Evolutionary conservation across 257 asterid genomes (phyloP).

Genomic region (Scutellaria galericulata): DNA sequence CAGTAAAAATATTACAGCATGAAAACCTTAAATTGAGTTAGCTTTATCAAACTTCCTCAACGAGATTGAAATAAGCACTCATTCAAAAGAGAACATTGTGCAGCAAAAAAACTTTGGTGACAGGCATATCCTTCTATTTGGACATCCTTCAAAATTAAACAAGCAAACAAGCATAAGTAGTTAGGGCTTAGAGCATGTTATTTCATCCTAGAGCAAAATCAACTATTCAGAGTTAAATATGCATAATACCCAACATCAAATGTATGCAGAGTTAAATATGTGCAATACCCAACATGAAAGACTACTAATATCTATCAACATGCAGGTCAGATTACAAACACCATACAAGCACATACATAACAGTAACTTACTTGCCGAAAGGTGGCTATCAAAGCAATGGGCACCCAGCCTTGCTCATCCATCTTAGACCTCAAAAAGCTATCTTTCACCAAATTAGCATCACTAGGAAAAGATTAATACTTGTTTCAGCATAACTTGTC

Average conservation of each 20-base stretch:
- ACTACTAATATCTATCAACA: not conserved
- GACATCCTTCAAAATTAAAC: not conserved
- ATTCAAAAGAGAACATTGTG: no score
- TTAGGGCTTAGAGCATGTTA: no score
- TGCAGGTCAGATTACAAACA: not conserved
- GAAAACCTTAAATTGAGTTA: no score
- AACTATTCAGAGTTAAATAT: no score
- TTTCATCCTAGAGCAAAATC: not conserved
- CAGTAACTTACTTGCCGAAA: constrained; percentile 76
- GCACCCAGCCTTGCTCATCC: constrained; percentile 92
- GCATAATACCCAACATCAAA: not conserved
- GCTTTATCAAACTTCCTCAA: no score
- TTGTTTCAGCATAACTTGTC: constrained; percentile 24
- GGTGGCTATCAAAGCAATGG: constrained; percentile 61
- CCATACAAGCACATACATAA: not conserved
- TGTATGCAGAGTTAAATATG: constrained; percentile 4
- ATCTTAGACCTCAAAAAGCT: constrained; percentile 64
- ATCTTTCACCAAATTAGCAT: constrained; percentile 76
- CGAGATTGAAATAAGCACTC: no score
- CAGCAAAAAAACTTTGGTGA: no score
- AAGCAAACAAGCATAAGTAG: not conserved
- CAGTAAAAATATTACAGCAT: no score
- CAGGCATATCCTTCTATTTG: no score
- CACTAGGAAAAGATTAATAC: constrained; percentile 51
- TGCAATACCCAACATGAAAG: not conserved